Conservation (phyloP, 805 yeast genomes). For the Saccharomycopsis lassenensis region DNA sequence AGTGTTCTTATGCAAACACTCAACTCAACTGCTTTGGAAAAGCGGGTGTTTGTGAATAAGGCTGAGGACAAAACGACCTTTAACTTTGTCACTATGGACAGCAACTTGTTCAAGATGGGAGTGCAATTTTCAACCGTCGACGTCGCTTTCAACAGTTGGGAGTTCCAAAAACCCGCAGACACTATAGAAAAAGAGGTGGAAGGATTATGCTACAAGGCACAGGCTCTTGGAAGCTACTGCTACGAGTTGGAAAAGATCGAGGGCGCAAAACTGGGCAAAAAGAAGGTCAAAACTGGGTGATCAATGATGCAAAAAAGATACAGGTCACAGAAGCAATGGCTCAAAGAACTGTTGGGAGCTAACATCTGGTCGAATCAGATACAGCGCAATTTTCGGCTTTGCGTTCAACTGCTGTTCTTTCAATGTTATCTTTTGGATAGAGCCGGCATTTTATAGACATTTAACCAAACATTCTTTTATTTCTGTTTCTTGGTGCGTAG, state of each 20-base stretch:
- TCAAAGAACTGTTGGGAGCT: no score
- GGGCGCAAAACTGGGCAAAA: background rate
- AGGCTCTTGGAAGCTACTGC: constrained; percentile 8
- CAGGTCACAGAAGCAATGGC: no score
- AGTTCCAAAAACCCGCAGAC: background rate
- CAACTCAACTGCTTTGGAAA: background rate
- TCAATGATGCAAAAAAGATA: no score
- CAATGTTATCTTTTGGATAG: no score
- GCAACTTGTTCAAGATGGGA: constrained; percentile 11
- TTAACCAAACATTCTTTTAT: no score
- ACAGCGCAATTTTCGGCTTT: background rate
- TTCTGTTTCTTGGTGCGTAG: no score
- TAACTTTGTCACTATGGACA: constrained; percentile 4
- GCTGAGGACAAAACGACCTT: background rate
- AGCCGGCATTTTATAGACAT: no score
- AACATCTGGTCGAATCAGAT: no score
- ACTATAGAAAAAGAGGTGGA: constrained; percentile 9
- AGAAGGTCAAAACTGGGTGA: no score
- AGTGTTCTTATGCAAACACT: background rate
- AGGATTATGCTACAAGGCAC: constrained; percentile 14
- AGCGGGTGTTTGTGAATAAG: background rate
- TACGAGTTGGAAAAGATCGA: background rate
- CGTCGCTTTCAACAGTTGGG: constrained; percentile 12
- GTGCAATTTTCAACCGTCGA: constrained; percentile 10
- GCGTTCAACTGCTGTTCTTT: background rate